phyloP scores from a whole-genome alignment of 1,284 basidiomycete genomes.

The Pascua guehoae region DNA sequence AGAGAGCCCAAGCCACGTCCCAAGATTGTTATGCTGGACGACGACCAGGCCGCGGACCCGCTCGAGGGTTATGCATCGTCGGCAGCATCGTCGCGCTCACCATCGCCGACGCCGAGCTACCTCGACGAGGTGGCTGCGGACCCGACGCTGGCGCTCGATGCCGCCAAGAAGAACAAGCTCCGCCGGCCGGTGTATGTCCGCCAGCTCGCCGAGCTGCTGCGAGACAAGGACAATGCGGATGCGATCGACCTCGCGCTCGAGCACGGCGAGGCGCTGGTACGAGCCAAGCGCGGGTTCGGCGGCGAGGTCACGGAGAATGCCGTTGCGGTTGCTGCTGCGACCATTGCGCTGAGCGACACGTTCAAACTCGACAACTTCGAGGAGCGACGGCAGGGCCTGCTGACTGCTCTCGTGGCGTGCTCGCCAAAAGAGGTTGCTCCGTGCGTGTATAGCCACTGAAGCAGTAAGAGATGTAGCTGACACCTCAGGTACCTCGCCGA shows the following conservation, averaged over 20 bases:
- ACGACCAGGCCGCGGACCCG: slow-evolving; percentile 66
- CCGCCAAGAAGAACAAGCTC: slow-evolving; percentile 57
- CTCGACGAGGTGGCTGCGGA: slow-evolving; percentile 79
- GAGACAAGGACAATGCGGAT: slow-evolving; percentile 67
- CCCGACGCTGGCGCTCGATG: slow-evolving; percentile 60
- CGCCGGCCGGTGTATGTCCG: slow-evolving; percentile 74
- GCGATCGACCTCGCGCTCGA: slow-evolving; percentile 72
- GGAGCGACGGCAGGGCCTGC: slow-evolving; percentile 66
- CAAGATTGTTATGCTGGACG: slow-evolving; percentile 35
- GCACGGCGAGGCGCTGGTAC: slow-evolving; percentile 72
- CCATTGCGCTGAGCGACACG: slow-evolving; percentile 75
- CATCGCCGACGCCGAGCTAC: slow-evolving; percentile 73
- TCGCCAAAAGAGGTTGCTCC: slow-evolving; percentile 70
- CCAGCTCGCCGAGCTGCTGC: slow-evolving; percentile 69
- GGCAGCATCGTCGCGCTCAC: slow-evolving; percentile 67
- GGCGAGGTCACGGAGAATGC: slow-evolving; percentile 75
- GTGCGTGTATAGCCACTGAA: slow-evolving; percentile 49
- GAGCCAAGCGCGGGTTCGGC: slow-evolving; percentile 75
- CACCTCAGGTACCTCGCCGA: slow-evolving; percentile 69
- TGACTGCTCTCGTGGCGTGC: slow-evolving; percentile 75
- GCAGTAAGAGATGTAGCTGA: slow-evolving; percentile 42
- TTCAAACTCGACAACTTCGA: slow-evolving; percentile 77
- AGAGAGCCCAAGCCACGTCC: slow-evolving; percentile 18
- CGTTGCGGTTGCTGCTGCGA: slow-evolving; percentile 69
- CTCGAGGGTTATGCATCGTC: slow-evolving; percentile 66